These are phyloP conservation scores for Xanthoconium separans DNA, from an alignment of 1,284 basidiomycete genomes.

Conservation along the genomic window DNA sequence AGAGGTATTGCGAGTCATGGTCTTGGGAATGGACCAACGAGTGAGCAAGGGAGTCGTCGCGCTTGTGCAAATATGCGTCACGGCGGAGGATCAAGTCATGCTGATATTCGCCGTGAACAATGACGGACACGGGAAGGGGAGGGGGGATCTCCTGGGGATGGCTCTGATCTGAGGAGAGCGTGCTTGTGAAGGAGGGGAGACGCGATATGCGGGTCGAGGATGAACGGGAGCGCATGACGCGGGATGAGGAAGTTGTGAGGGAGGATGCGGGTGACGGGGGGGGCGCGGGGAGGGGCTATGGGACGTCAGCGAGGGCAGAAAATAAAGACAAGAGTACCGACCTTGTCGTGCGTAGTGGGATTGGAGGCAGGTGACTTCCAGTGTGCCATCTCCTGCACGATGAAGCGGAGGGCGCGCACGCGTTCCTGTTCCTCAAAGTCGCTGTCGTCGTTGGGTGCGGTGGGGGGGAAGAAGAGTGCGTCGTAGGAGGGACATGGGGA, in stretches of 20 bases:
- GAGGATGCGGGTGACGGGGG: constrained; percentile 33
- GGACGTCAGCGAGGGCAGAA: neutral
- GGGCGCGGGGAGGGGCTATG: constrained; percentile 26
- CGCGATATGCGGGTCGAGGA: constrained; percentile 34
- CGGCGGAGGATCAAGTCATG: constrained; percentile 26
- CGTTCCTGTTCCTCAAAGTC: constrained; percentile 31
- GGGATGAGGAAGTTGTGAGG: constrained; percentile 26
- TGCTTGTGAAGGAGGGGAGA: constrained; percentile 33
- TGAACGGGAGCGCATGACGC: constrained; percentile 30
- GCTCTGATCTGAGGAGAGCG: constrained; percentile 35
- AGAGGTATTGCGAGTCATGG: constrained; percentile 18
- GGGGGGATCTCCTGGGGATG: constrained; percentile 27
- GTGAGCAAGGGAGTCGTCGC: constrained; percentile 11
- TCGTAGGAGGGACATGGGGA: constrained; percentile 34
- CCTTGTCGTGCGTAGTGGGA: constrained; percentile 23
- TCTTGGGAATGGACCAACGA: constrained; percentile 8
- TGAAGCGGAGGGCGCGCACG: constrained; percentile 30
- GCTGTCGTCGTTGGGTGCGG: neutral
- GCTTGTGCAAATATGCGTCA: constrained; percentile 5
- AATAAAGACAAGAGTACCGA: neutral
- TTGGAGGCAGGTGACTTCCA: constrained; percentile 17
- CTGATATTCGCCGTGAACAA: constrained; percentile 30
- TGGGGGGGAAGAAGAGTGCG: constrained; percentile 29
- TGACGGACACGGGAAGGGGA: constrained; percentile 31
- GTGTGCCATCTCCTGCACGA: constrained; percentile 34